Evolutionary conservation across 495 filamentous ascomycete genomes (phyloP).

Genomic region (Trichoderma erinaceum): DNA sequence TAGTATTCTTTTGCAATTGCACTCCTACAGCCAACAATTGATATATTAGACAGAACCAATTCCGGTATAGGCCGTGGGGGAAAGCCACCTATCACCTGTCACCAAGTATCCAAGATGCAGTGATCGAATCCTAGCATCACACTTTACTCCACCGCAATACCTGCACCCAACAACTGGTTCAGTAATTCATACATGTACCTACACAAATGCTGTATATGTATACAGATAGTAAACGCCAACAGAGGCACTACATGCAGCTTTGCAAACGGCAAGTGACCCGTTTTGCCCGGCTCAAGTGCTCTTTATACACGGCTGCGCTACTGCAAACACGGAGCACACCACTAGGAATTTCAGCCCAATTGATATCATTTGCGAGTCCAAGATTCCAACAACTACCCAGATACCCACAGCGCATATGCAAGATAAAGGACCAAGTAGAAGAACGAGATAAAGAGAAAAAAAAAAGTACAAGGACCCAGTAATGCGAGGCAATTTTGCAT

Average conservation of each 20-base stretch:
- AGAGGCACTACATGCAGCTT: background rate
- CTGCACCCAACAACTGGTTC: no score
- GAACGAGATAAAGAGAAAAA: no score
- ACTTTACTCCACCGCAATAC: no score
- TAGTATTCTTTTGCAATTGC: no score
- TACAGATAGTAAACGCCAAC: background rate
- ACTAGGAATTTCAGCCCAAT: background rate
- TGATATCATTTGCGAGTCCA: background rate
- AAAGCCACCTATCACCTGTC: no score
- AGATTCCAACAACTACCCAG: background rate
- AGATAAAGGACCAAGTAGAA: background rate
- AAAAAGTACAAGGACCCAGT: background rate
- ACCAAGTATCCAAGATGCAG: no score
- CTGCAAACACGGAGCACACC: background rate
- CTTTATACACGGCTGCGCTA: background rate
- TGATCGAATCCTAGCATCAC: no score
- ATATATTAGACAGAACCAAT: no score
- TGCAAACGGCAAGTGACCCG: background rate
- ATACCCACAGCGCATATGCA: constrained; percentile 7
- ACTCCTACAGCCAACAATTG: no score
- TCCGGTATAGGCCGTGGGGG: no score
- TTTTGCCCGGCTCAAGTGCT: background rate
- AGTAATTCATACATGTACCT: no score
- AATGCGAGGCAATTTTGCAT: background rate
- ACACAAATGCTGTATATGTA: no score